Percentiles rank a stretch among this genome's conserved stretches.
phyloP scores from a whole-genome alignment of 2,329 filamentous ascomycete genomes.

The Ascocoryne sarcoides region DNA sequence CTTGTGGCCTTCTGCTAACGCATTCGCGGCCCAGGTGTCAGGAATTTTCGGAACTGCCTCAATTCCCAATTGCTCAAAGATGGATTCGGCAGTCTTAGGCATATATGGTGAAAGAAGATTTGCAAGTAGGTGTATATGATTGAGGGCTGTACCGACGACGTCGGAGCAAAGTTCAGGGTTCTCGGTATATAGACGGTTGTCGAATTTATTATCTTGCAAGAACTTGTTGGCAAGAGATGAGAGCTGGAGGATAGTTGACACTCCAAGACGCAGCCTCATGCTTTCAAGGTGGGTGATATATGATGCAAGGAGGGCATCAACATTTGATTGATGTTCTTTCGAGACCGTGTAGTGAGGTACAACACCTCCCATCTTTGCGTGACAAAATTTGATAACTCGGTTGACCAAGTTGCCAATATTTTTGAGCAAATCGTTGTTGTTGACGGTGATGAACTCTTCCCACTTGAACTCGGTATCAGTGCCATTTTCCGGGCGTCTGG shows the following conservation, averaged over 20 bases:
- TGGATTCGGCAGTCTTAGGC: conserved; percentile 66
- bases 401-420: conserved; percentile 68
- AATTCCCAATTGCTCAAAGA: conserved; percentile 65
- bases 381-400: conserved; percentile 65
- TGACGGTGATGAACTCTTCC: conserved; percentile 71
- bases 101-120: conserved; percentile 77
- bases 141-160: conserved; percentile 67
- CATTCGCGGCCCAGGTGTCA: conserved; percentile 52
- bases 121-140: conserved; percentile 75
- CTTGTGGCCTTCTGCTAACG: conserved; percentile 64
- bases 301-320: conserved; percentile 56
- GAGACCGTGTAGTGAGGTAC: conserved; percentile 48
- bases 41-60: conserved; percentile 49
- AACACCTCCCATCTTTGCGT: conserved; percentile 59
- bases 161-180: conserved; percentile 31
- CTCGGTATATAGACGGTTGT: conserved; percentile 32
- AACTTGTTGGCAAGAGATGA: conserved; percentile 55
- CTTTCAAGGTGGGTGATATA: conserved; percentile 62
- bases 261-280: conserved; percentile 60
- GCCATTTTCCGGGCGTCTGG: conserved; percentile 73
- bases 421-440: conserved; percentile 80
- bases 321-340: conserved; percentile 45
- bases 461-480: conserved; percentile 91
- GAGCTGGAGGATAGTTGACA: conserved; percentile 58
- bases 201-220: conserved; percentile 38